These are phyloP conservation scores for Tulasnella sp. DNA, from an alignment of 768 basidiomycete species.

Conservation along the genomic window DNA sequence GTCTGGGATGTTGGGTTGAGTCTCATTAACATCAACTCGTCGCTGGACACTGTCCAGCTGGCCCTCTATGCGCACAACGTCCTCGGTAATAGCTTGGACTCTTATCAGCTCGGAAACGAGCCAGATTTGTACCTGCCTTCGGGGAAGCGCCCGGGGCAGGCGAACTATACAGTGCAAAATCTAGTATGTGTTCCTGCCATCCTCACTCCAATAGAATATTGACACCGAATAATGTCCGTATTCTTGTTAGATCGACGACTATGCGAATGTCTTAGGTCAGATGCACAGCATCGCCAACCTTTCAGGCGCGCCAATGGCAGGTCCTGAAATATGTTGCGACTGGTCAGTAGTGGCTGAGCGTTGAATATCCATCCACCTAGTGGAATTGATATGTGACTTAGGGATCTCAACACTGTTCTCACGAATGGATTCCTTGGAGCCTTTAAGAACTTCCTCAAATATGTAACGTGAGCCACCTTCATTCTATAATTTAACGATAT, in stretches of 20 bases:
- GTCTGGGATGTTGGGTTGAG: constrained; percentile 12
- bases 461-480: constrained; percentile 9
- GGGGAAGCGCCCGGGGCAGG: constrained; percentile 1
- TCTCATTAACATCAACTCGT: constrained; percentile 7
- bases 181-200: constrained; percentile 6
- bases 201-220: no score
- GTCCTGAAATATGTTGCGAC: constrained; percentile 8
- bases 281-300: constrained; percentile 9
- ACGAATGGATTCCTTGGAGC: constrained; percentile 6
- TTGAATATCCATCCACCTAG: no score
- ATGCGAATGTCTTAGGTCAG: constrained; percentile 10
- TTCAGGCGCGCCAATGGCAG: constrained; percentile 3
- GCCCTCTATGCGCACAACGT: constrained; percentile 5
- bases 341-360: no score
- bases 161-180: constrained; percentile 16
- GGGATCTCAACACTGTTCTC: constrained; percentile 11
- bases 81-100: constrained; percentile 9
- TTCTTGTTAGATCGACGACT: constrained; percentile 8
- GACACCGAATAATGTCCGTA: neutral
- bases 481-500: neutral
- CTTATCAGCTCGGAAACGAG: constrained; percentile 17
- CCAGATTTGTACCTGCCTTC: constrained; percentile 15
- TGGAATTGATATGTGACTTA: neutral
- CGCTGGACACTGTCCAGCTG: constrained; percentile 8
- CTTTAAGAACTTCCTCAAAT: constrained; percentile 4